Percentiles rank a stretch among this genome's conserved stretches.
Evolutionary conservation across 2,329 filamentous ascomycete genomes (phyloP).

Genomic region (Davidsoniella neocaledoniae): DNA sequence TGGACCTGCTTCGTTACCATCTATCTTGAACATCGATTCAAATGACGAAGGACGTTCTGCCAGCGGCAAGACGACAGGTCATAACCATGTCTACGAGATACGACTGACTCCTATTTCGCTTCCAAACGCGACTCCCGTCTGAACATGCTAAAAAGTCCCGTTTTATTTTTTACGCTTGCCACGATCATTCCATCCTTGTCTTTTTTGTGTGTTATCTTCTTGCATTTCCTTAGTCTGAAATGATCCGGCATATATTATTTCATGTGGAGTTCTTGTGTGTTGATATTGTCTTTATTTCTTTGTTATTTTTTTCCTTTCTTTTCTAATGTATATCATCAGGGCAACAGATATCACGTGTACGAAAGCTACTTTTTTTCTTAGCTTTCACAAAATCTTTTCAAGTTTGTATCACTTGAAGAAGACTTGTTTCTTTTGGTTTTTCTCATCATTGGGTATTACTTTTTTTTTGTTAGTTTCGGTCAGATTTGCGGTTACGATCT

Average conservation of each 20-base stretch:
- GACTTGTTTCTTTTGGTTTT: not conserved
- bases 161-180: not conserved
- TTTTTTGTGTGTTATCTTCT: not conserved
- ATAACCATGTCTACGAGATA: conserved; percentile 7
- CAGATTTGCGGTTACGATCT: too few species aligned
- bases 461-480: not conserved
- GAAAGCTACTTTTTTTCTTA: not conserved
- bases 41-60: not conserved
- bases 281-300: not conserved
- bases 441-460: not conserved
- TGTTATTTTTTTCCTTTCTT: not conserved
- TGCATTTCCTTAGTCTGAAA: not conserved
- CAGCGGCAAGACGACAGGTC: not conserved
- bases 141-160: not conserved
- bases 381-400: too few species aligned
- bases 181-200: not conserved
- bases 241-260: too few species aligned
- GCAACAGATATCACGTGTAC: not conserved
- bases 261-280: too few species aligned
- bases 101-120: not conserved
- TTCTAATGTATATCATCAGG: conserved; percentile 4
- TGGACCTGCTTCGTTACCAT: conserved; percentile 4
- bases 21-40: conserved; percentile 2
- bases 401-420: not conserved
- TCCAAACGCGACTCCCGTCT: not conserved